phyloP scores from a whole-genome alignment of 1,139 yeast genomes.

The Diutina scorzettiae region DNA sequence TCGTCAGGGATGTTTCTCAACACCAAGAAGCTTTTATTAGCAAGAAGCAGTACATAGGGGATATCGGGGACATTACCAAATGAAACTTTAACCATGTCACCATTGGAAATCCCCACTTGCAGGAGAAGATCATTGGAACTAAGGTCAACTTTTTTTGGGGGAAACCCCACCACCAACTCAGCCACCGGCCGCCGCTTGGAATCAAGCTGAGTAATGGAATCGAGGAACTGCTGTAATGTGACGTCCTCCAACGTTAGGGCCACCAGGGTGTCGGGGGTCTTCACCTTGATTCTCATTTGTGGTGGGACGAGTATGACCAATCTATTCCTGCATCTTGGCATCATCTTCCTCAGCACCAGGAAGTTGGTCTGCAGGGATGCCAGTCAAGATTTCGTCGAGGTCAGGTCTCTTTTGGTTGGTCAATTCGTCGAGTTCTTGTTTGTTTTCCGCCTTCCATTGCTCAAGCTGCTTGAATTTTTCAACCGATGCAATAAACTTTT shows the following conservation, averaged over 20 bases:
- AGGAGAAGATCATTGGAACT: constrained; percentile 13
- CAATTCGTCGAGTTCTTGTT: constrained; percentile 24
- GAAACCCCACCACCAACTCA: constrained; percentile 43
- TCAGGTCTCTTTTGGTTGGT: constrained; percentile 27
- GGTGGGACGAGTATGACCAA: neutral
- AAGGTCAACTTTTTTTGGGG: constrained; percentile 37
- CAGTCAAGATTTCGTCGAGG: constrained; percentile 30
- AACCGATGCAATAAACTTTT: constrained; percentile 50
- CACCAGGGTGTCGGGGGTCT: constrained; percentile 4
- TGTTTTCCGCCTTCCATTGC: constrained; percentile 25
- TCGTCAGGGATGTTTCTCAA: constrained; percentile 65
- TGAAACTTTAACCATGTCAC: constrained; percentile 37
- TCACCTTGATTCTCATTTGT: neutral
- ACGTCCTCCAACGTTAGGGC: constrained; percentile 4
- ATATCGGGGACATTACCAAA: constrained; percentile 13
- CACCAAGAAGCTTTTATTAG: constrained; percentile 19
- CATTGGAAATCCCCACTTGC: constrained; percentile 37
- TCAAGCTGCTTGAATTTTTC: constrained; percentile 39
- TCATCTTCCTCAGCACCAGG: neutral
- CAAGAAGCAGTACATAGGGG: constrained; percentile 17
- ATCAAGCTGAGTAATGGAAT: constrained; percentile 1
- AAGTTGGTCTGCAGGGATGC: constrained; percentile 11
- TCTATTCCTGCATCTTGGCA: neutral
- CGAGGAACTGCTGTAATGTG: neutral
- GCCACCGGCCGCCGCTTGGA: constrained; percentile 8